phyloP scores from a whole-genome alignment of 306 rosid genomes.

The Castanospermum australe region DNA sequence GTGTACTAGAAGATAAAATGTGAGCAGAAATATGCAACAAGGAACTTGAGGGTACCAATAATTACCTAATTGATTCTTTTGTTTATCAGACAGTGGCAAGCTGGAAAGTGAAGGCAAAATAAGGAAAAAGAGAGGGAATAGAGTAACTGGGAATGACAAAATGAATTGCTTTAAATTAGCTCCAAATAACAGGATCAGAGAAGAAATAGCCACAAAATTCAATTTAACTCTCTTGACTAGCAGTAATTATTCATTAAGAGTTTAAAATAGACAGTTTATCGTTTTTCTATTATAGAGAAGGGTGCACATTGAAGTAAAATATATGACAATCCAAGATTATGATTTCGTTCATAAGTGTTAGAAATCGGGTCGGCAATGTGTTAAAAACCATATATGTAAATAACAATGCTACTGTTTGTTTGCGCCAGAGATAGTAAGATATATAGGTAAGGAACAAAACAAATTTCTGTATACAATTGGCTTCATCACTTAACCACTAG shows the following conservation, averaged over 20 bases:
- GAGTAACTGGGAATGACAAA: background rate
- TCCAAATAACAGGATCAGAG: background rate
- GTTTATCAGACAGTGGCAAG: background rate
- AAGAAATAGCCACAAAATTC: background rate
- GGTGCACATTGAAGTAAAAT: background rate
- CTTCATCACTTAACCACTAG: background rate
- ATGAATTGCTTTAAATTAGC: background rate
- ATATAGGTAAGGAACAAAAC: background rate
- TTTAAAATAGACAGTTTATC: background rate
- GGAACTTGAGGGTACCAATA: background rate
- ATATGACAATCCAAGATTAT: background rate
- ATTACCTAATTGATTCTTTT: background rate
- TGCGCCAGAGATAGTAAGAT: background rate
- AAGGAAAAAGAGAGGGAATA: background rate
- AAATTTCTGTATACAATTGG: background rate
- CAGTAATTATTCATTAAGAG: background rate
- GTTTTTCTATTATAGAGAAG: background rate
- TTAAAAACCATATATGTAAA: background rate
- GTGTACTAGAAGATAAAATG: conserved; percentile 19
- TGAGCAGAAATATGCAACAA: background rate
- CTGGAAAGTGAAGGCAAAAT: background rate
- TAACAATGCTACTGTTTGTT: background rate
- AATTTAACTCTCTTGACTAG: too few species aligned
- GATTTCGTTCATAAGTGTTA: background rate
- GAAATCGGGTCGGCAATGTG: background rate